phyloP scores from a whole-genome alignment of 2,329 filamentous ascomycete genomes.

The Aspergillus novoparasiticus region DNA sequence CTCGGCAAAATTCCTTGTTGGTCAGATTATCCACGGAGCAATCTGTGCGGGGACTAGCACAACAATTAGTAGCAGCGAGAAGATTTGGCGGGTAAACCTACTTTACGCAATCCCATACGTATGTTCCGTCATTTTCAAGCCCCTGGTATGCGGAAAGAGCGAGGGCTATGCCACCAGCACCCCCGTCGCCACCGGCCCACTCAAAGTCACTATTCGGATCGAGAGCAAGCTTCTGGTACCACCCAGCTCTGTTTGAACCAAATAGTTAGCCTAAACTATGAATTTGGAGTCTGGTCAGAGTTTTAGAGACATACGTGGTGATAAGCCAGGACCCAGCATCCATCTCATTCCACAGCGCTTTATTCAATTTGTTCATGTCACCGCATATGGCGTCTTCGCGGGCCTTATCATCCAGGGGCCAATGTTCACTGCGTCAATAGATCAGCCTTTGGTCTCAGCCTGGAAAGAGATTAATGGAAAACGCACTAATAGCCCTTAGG shows the following conservation, averaged over 20 bases:
- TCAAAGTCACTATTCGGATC: neutral
- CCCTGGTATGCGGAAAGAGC: neutral
- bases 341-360: neutral
- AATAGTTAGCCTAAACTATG: neutral
- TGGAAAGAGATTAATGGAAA: neutral
- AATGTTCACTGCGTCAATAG: neutral
- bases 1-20: neutral
- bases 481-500: neutral
- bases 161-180: neutral
- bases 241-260: neutral
- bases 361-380: neutral
- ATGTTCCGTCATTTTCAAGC: no score
- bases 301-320: neutral
- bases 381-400: neutral
- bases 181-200: neutral
- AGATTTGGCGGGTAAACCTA: neutral
- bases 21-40: neutral
- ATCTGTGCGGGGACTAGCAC: neutral
- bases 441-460: neutral
- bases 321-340: neutral
- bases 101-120: neutral
- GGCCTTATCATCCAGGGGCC: neutral
- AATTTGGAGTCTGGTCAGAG: neutral
- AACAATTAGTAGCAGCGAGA: neutral
- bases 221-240: neutral